Percentiles rank a stretch among this genome's conserved stretches.
These are phyloP conservation scores for Gynostemma pentaphyllum DNA, from an alignment of 306 rosid genomes.

Conservation along the genomic window DNA sequence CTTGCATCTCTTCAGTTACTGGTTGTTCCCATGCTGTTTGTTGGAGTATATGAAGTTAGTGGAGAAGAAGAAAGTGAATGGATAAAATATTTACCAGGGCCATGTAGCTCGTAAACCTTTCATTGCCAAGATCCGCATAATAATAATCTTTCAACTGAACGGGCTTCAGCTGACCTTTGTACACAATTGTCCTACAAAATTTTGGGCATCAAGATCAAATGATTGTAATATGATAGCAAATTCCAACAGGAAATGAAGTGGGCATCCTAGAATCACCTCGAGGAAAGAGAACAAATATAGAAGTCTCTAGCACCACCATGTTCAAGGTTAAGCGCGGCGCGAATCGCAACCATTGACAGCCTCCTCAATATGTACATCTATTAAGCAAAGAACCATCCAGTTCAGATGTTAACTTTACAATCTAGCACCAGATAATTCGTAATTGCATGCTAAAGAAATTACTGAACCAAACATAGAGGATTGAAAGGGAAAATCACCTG, in stretches of 20 bases:
- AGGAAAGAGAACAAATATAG: slow-evolving; percentile 91
- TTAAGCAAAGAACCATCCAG: neutral
- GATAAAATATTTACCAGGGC: slow-evolving; percentile 99
- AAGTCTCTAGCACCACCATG: slow-evolving; percentile 76
- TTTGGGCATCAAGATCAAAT: slow-evolving; percentile 2
- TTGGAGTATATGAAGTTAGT: slow-evolving; percentile 95
- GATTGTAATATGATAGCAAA: slow-evolving; percentile 2
- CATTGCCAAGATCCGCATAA: slow-evolving; percentile 97
- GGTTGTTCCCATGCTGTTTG: slow-evolving; percentile 97
- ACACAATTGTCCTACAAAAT: slow-evolving; percentile 73
- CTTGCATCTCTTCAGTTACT: slow-evolving; percentile 98
- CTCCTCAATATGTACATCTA: slow-evolving; percentile 92
- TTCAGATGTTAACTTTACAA: neutral
- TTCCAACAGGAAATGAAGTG: neutral
- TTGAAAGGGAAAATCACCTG: slow-evolving; percentile 45
- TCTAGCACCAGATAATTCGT: slow-evolving; percentile 1
- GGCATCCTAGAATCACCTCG: slow-evolving; percentile 48
- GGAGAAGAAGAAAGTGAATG: slow-evolving; percentile 85
- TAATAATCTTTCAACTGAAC: slow-evolving; percentile 79
- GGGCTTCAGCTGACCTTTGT: slow-evolving; percentile 96
- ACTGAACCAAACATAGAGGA: neutral
- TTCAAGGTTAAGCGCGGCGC: slow-evolving; percentile 64
- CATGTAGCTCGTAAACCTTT: slow-evolving; percentile 99
- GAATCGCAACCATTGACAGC: slow-evolving; percentile 58
- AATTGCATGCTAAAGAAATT: neutral